Conservation (phyloP, 345 rosid genomes). For the Raphanus raphanistrum region DNA sequence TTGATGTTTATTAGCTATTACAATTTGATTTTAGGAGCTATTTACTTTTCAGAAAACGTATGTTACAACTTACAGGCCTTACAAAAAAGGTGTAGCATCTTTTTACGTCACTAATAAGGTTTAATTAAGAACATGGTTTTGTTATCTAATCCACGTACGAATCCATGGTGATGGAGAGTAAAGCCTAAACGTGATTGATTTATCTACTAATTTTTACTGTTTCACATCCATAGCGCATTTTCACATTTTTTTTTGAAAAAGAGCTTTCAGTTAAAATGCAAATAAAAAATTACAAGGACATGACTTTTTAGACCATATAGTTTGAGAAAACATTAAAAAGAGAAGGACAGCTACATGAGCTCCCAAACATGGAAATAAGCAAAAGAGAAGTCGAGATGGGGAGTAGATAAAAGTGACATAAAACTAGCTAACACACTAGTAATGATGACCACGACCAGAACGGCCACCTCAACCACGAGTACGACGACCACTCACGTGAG, state of each 20-base stretch:
- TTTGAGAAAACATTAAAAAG: no score
- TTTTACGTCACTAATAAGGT: slow-evolving; percentile 4
- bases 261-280: no score
- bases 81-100: not conserved
- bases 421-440: no score
- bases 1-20: slow-evolving; percentile 7
- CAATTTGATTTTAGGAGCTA: not conserved
- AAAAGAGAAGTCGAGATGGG: no score
- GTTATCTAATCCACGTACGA: slow-evolving; percentile 10
- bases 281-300: no score
- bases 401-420: no score
- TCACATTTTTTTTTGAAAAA: not conserved
- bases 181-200: slow-evolving; percentile 1
- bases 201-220: slow-evolving; percentile 11
- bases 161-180: slow-evolving; percentile 6
- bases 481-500: no score
- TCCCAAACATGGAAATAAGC: no score
- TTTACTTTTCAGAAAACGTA: not conserved
- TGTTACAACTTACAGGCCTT: not conserved
- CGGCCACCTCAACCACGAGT: no score
- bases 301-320: no score
- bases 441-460: no score
- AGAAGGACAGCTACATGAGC: no score
- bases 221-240: not conserved
- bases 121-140: not conserved